phyloP scores from a whole-genome alignment of 179 eudicot species.

The Beta lomatogona region DNA sequence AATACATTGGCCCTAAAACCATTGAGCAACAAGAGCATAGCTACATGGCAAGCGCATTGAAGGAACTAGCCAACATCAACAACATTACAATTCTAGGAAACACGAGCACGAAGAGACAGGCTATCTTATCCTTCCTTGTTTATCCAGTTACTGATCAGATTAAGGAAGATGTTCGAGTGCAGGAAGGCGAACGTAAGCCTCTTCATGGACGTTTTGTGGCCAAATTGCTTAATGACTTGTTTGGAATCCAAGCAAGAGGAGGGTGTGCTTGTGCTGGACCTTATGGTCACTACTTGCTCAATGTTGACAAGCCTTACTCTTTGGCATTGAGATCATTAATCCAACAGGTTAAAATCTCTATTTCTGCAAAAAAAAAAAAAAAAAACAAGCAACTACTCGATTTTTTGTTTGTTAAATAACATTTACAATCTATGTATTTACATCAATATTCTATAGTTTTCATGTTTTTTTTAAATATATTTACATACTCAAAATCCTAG shows the following conservation, averaged over 20 bases:
- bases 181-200: slow-evolving; percentile 41
- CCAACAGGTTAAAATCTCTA: slow-evolving; percentile 43
- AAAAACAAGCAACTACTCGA: too few species aligned
- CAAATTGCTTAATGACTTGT: slow-evolving; percentile 78
- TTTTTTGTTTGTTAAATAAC: neutral
- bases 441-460: too few species aligned
- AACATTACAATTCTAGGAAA: slow-evolving; percentile 59
- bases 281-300: slow-evolving; percentile 69
- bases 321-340: slow-evolving; percentile 59
- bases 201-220: slow-evolving; percentile 84
- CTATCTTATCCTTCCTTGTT: slow-evolving; percentile 72
- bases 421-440: too few species aligned
- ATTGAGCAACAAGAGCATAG: slow-evolving; percentile 46
- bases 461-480: too few species aligned
- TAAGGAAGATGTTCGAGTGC: neutral
- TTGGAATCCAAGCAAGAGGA: slow-evolving; percentile 87
- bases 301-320: slow-evolving; percentile 54
- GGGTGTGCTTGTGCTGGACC: slow-evolving; percentile 98
- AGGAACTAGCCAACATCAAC: slow-evolving; percentile 42
- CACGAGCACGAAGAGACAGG: slow-evolving; percentile 35
- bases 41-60: slow-evolving; percentile 45
- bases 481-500: too few species aligned
- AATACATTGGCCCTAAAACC: slow-evolving; percentile 58
- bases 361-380: too few species aligned
- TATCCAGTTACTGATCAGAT: slow-evolving; percentile 35